These are phyloP conservation scores for Diaporthe velutina DNA, from an alignment of 2,329 filamentous ascomycete species.

Conservation along the genomic window DNA sequence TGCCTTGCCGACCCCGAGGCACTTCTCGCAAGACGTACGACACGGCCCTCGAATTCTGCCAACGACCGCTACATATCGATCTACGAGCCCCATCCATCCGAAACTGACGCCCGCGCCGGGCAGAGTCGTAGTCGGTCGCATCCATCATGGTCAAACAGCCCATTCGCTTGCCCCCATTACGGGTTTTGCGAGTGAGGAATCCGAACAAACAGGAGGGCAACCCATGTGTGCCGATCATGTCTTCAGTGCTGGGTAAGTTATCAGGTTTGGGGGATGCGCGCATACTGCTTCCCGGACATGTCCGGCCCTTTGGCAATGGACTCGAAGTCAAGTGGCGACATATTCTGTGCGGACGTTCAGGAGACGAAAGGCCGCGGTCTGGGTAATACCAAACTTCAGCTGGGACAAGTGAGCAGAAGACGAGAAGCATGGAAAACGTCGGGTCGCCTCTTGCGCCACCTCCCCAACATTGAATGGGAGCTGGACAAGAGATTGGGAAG, in stretches of 20 bases:
- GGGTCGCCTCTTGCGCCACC: neutral
- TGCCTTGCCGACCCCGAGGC: neutral
- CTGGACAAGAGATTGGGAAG: neutral
- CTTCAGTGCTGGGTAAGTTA: constrained; percentile 66
- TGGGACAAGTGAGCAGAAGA: no score
- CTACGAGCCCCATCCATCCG: neutral
- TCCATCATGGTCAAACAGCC: constrained; percentile 61
- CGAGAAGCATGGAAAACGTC: neutral
- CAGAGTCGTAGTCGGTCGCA: constrained; percentile 23
- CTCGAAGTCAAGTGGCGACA: neutral
- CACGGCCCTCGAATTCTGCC: neutral
- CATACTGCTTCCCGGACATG: neutral
- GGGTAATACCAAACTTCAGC: neutral
- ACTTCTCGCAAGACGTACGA: neutral
- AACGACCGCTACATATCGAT: neutral
- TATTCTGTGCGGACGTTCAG: neutral
- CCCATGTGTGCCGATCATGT: constrained; percentile 69
- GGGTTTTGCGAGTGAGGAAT: constrained; percentile 66
- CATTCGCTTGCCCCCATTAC: constrained; percentile 70
- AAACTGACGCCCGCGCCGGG: constrained; percentile 38
- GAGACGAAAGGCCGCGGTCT: no score
- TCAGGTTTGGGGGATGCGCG: constrained; percentile 27
- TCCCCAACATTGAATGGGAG: neutral
- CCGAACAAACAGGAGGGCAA: constrained; percentile 63
- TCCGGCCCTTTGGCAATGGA: no score